Percentiles rank a stretch among this genome's conserved stretches.
Evolutionary conservation across 2,329 filamentous ascomycete species (phyloP).

Genomic region (Mycosphaerelloides madeirae): DNA sequence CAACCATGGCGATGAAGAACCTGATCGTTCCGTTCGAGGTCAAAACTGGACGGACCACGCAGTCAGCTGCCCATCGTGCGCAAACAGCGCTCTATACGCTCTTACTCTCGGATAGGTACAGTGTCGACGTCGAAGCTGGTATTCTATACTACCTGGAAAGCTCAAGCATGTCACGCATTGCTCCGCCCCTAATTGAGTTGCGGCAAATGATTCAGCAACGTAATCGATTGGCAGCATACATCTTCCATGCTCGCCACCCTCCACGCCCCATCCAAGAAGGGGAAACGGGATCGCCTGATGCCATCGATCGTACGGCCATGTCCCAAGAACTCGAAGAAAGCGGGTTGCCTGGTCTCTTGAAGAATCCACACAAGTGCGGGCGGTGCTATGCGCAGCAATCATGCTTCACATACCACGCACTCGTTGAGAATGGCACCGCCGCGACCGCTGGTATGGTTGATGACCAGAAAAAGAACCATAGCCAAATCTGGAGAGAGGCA

Average conservation of each 20-base stretch:
- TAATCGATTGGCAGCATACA: slow-evolving; percentile 80
- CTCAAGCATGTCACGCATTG: slow-evolving; percentile 78
- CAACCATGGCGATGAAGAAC: slow-evolving; percentile 47
- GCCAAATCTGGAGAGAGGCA: slow-evolving; percentile 63
- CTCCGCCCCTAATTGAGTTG: slow-evolving; percentile 79
- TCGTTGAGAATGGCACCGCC: slow-evolving; percentile 76
- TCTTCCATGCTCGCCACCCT: slow-evolving; percentile 48
- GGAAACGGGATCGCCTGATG: not conserved
- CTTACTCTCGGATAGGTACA: slow-evolving; percentile 87
- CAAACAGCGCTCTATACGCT: slow-evolving; percentile 94
- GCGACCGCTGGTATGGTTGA: slow-evolving; percentile 75
- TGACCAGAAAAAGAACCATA: slow-evolving; percentile 43
- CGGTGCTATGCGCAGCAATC: slow-evolving; percentile 85
- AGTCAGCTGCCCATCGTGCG: slow-evolving; percentile 76
- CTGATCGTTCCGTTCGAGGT: slow-evolving; percentile 90
- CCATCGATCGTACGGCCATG: not conserved
- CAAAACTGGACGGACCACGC: slow-evolving; percentile 81
- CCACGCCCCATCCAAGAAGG: not conserved
- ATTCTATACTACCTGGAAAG: slow-evolving; percentile 94
- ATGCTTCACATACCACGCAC: slow-evolving; percentile 90
- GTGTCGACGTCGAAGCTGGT: slow-evolving; percentile 84
- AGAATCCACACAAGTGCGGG: slow-evolving; percentile 73
- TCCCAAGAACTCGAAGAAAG: slow-evolving; percentile 39
- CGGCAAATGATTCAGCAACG: slow-evolving; percentile 96
- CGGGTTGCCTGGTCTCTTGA: slow-evolving; percentile 80